Conservation (phyloP, 805 yeast species). For the Metschnikowia lachancei region DNA sequence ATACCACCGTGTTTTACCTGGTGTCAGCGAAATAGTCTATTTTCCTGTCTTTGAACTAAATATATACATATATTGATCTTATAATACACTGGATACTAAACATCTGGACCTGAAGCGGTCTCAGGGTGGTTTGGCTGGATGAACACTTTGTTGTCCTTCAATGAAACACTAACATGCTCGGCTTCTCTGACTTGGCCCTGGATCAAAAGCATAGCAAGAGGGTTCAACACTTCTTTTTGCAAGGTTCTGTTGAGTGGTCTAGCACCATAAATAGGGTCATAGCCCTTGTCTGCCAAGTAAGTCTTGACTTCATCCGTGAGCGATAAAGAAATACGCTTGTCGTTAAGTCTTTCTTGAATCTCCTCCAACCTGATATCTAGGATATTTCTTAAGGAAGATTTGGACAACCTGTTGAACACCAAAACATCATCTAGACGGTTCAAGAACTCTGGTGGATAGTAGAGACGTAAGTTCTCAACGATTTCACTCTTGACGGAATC, state of each 20-base stretch:
- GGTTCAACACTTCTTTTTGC: slow-evolving; percentile 80
- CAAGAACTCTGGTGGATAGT: slow-evolving; percentile 92
- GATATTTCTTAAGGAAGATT: slow-evolving; percentile 67
- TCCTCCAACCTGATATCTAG: slow-evolving; percentile 83
- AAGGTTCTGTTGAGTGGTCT: slow-evolving; percentile 90
- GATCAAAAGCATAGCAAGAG: slow-evolving; percentile 76
- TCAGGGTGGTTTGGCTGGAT: slow-evolving; percentile 36
- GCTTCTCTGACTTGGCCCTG: slow-evolving; percentile 63
- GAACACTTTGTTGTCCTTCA: slow-evolving; percentile 24
- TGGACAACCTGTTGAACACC: slow-evolving; percentile 87
- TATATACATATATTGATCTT: neutral
- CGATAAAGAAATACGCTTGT: slow-evolving; percentile 66
- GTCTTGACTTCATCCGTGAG: slow-evolving; percentile 64
- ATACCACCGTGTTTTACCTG: no score
- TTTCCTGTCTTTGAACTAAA: neutral
- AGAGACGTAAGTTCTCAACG: slow-evolving; percentile 60
- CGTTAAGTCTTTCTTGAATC: slow-evolving; percentile 71
- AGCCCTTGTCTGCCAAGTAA: slow-evolving; percentile 82
- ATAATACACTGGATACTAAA: neutral
- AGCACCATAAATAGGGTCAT: slow-evolving; percentile 91
- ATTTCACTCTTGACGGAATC: slow-evolving; percentile 55
- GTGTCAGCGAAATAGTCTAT: no score
- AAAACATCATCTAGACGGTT: slow-evolving; percentile 93
- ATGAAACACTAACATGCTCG: slow-evolving; percentile 32
- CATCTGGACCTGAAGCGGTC: neutral